A percentile compares a stretch with the other conserved stretches of the same genome.
Evolutionary conservation across 2,329 filamentous ascomycete genomes (phyloP).

Genomic region (Didymella keratinophila): DNA sequence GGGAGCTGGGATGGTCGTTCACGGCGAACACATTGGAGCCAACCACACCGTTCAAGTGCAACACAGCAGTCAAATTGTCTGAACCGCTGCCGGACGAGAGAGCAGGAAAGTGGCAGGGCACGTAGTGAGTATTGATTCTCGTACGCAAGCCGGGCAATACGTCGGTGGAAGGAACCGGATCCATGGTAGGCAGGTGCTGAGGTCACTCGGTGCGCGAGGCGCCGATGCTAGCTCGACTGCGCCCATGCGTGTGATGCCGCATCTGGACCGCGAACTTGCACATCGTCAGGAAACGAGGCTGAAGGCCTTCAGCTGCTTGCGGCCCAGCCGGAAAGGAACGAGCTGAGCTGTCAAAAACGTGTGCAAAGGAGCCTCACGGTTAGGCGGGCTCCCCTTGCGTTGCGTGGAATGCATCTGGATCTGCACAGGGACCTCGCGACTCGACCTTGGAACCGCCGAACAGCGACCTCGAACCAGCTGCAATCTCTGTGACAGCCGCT

Average conservation of each 20-base stretch:
- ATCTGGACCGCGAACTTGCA: constrained; percentile 6
- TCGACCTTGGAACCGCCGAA: constrained; percentile 4
- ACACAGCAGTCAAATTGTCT: constrained; percentile 8
- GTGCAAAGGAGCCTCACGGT: constrained; percentile 16
- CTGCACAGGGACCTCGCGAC: constrained; percentile 15
- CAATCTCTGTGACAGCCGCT: constrained; percentile 2
- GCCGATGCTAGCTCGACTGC: constrained; percentile 6
- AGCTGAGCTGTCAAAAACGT: constrained; percentile 20
- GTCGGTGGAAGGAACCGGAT: constrained; percentile 19
- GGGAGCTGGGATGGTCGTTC: constrained; percentile 11
- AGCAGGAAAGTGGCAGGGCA: constrained; percentile 11
- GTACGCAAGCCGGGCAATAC: constrained; percentile 13
- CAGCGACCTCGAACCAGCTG: constrained; percentile 2
- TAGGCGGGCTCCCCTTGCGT: constrained; percentile 18
- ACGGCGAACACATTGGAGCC: constrained; percentile 22
- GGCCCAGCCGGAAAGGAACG: constrained; percentile 4
- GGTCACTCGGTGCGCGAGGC: constrained; percentile 10
- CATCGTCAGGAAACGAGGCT: not conserved
- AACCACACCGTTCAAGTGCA: constrained; percentile 13
- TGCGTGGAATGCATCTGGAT: constrained; percentile 18
- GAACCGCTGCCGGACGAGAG: constrained; percentile 9
- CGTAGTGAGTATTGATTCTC: constrained; percentile 16
- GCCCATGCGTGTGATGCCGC: constrained; percentile 15
- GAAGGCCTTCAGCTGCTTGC: constrained; percentile 12
- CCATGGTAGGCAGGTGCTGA: constrained; percentile 9